Percentiles rank a stretch among this genome's conserved stretches.
Conservation (phyloP, 805 yeast genomes). For the Metschnikowia arizonensis region DNA sequence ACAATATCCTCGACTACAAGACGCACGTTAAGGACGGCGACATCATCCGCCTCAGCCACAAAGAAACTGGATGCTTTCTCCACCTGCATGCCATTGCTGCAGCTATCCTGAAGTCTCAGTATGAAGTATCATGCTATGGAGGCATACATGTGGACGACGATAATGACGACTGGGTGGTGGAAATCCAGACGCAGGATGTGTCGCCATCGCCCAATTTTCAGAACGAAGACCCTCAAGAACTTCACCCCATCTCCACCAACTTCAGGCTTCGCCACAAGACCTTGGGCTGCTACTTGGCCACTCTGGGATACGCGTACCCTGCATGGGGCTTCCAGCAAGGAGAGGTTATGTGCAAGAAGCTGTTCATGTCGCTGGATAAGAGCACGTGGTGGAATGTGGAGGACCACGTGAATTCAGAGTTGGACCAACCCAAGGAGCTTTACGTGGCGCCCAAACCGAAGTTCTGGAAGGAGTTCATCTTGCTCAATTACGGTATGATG, state of each 20-base stretch:
- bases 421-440: slow-evolving; percentile 29
- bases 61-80: slow-evolving; percentile 64
- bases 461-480: slow-evolving; percentile 71
- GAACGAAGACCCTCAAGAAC: slow-evolving; percentile 44
- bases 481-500: slow-evolving; percentile 75
- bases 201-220: slow-evolving; percentile 39
- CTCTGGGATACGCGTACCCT: slow-evolving; percentile 65
- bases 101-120: slow-evolving; percentile 59
- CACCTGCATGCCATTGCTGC: slow-evolving; percentile 82
- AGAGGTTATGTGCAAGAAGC: slow-evolving; percentile 65
- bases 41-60: slow-evolving; percentile 68
- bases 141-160: slow-evolving; percentile 64
- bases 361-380: slow-evolving; percentile 51
- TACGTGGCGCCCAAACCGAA: slow-evolving; percentile 53
- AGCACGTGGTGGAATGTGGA: slow-evolving; percentile 82
- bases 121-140: slow-evolving; percentile 90
- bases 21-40: slow-evolving; percentile 54
- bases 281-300: slow-evolving; percentile 73
- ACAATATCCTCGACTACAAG: slow-evolving; percentile 18
- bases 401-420: slow-evolving; percentile 52
- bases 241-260: slow-evolving; percentile 75
- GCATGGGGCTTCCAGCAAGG: slow-evolving; percentile 85
- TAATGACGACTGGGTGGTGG: slow-evolving; percentile 89
- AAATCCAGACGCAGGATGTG: slow-evolving; percentile 61
- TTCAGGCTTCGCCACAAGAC: slow-evolving; percentile 62